Evolutionary conservation across 805 yeast genomes (phyloP).

Genomic region (Pichia californica): DNA sequence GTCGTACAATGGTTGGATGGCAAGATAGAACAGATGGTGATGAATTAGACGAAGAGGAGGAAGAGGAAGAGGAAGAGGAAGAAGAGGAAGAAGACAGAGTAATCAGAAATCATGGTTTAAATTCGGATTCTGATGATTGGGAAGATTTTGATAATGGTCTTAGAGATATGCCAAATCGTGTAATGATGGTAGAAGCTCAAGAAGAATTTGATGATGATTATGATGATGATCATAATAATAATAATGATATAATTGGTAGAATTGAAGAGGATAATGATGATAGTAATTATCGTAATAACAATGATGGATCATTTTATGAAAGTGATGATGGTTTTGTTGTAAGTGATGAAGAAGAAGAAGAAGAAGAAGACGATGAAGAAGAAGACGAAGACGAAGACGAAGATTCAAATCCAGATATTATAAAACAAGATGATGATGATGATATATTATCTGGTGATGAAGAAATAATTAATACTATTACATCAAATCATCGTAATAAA

Average conservation of each 20-base stretch:
- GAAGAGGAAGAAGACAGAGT: neutral
- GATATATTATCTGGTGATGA: conserved; percentile 11
- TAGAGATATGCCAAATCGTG: neutral
- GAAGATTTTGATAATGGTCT: conserved; percentile 12
- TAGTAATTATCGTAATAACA: neutral
- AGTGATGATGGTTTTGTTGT: conserved; percentile 16
- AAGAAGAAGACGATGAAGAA: conserved; percentile 4
- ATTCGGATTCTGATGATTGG: conserved; percentile 6
- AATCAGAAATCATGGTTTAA: neutral
- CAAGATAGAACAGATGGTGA: conserved; percentile 13
- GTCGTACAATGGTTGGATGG: conserved; percentile 37
- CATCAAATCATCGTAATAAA: neutral
- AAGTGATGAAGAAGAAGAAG: conserved; percentile 10
- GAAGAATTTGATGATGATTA: conserved; percentile 3
- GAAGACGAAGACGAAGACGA: conserved; percentile 1
- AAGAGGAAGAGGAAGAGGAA: conserved; percentile 9
- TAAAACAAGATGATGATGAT: neutral
- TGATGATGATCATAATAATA: neutral
- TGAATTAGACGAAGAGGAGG: conserved; percentile 10
- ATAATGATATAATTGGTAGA: neutral
- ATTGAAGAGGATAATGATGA: conserved; percentile 3
- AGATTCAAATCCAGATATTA: conserved; percentile 10
- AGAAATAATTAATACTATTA: conserved; percentile 4
- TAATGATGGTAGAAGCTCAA: conserved; percentile 1
- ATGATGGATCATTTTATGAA: conserved; percentile 6